Evolutionary conservation across 768 basidiomycete genomes (phyloP).

Genomic region (Boletus fagicola): DNA sequence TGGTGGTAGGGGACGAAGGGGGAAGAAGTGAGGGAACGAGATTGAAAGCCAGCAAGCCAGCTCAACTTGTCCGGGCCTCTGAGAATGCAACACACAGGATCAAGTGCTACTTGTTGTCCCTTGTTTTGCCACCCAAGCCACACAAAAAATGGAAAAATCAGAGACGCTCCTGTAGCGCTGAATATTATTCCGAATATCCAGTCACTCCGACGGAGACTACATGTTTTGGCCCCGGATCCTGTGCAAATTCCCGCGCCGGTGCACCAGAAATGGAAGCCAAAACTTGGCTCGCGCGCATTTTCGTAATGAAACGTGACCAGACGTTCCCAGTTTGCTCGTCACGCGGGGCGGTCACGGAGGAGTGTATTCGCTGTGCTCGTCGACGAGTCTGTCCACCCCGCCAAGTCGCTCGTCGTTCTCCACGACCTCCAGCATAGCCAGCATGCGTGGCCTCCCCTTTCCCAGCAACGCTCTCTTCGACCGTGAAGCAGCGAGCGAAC

Average conservation of each 20-base stretch:
- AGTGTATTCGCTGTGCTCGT: slow-evolving; percentile 36
- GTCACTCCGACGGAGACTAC: background rate
- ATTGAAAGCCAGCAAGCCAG: slow-evolving; percentile 40
- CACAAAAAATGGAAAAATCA: background rate
- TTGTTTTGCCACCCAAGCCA: slow-evolving; percentile 22
- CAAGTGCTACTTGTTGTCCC: slow-evolving; percentile 29
- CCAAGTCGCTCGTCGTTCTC: slow-evolving; percentile 16
- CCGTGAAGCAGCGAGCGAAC: slow-evolving; percentile 58
- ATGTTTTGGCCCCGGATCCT: slow-evolving; percentile 6
- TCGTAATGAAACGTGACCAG: slow-evolving; percentile 29
- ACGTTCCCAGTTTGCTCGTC: slow-evolving; percentile 25
- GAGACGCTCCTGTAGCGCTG: background rate
- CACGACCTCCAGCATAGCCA: slow-evolving; percentile 8
- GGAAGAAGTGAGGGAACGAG: slow-evolving; percentile 16
- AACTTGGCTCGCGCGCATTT: slow-evolving; percentile 2
- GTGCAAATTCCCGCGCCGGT: background rate
- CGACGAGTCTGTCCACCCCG: slow-evolving; percentile 34
- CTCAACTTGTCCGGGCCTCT: slow-evolving; percentile 30
- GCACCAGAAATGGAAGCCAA: slow-evolving; percentile 11
- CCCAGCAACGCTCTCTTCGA: slow-evolving; percentile 40
- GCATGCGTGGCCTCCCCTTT: slow-evolving; percentile 65
- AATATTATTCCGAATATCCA: background rate
- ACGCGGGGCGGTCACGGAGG: slow-evolving; percentile 33
- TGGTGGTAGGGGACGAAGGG: slow-evolving; percentile 37
- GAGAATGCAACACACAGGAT: slow-evolving; percentile 36